These are phyloP conservation scores for Hexamita inflata DNA, from an alignment of 208 protist genomes.

Conservation along the genomic window DNA sequence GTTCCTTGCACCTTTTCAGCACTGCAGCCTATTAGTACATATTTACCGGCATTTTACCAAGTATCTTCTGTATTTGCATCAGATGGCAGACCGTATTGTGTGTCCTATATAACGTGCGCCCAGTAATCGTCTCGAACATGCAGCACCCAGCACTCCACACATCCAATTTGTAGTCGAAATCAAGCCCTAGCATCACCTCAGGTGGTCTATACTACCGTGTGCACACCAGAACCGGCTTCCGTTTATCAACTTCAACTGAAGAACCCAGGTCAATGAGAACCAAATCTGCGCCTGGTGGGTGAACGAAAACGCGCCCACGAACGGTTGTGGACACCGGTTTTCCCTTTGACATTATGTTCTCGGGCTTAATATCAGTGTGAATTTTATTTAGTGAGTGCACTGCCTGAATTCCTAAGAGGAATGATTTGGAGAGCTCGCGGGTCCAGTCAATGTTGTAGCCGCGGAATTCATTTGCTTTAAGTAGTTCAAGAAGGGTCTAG, in stretches of 20 bases:
- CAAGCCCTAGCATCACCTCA: neutral
- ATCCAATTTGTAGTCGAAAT: neutral
- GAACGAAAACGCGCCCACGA: neutral
- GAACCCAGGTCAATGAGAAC: conserved; percentile 26
- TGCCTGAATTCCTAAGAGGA: neutral
- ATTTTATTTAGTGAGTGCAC: neutral
- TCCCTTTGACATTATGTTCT: conserved; percentile 1
- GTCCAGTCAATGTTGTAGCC: conserved; percentile 1
- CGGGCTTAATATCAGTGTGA: conserved; percentile 32
- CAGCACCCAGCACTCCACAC: conserved; percentile 19
- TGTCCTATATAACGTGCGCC: neutral
- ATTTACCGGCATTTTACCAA: conserved; percentile 2
- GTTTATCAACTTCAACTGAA: neutral
- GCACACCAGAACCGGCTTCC: neutral
- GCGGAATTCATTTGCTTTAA: neutral
- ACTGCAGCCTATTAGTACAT: neutral
- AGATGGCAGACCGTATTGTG: conserved; percentile 1
- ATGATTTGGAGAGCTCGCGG: neutral
- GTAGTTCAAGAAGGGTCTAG: neutral
- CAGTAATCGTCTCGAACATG: conserved; percentile 13
- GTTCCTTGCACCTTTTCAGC: neutral
- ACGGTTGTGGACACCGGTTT: neutral
- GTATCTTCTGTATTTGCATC: neutral
- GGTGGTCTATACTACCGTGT: conserved; percentile 25
- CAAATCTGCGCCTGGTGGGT: neutral